Evolutionary conservation across 2,329 filamentous ascomycete genomes (phyloP), one percentile per base, ranked within the genome.

Genomic region (Chaetomium globosum): DNA sequence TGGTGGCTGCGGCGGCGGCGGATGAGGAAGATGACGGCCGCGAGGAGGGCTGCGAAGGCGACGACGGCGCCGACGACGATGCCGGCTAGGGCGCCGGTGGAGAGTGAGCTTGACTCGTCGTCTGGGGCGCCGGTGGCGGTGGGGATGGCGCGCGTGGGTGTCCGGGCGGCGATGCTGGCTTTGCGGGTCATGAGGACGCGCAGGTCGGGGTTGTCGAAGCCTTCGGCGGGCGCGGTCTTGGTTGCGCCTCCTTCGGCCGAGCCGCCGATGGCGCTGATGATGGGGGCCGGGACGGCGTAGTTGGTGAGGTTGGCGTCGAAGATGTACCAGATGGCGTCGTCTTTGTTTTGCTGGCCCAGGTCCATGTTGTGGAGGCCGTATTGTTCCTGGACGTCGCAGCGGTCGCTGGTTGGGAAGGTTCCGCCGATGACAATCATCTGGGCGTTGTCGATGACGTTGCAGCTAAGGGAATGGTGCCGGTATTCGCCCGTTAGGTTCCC

Each of bases 381-480:
- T 28, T 82, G 78, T 13, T 76, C 75, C 1, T 79, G 77, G n/a
- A 77, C 77, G 71, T 89, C 86, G 70, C 86, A 89, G 6, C 76
- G 70, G 43, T 79, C 74, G 12, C 72, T 75, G 9, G 78, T 70
- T 0, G 85, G 82, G 66, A 87, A 86, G 54, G 80, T 81, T 21
- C 87, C 87, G 26, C 87, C 87, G 43, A 88, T 83, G 55, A 89
- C 79, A 28, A 89, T 75, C 83, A 89, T 88, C 73, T 89, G 87
- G 4, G 81, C 79, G 54, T 78, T 75, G 61, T 81, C 80, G 28
- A 86, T 75, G 31, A 88, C 82, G 71, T 86, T 85, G 72, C 86
- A 88, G 43, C 80, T 83, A 31, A 86, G 77, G 30, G 82, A 83
- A 73, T 87, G 81, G 68, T 86, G 84, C 16, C 80, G 80, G 46